Percentiles rank a stretch among this genome's conserved stretches.
Evolutionary conservation across 2,329 filamentous ascomycete genomes (phyloP).

Genomic region (Ophiocordyceps camponoti-rufipedis): DNA sequence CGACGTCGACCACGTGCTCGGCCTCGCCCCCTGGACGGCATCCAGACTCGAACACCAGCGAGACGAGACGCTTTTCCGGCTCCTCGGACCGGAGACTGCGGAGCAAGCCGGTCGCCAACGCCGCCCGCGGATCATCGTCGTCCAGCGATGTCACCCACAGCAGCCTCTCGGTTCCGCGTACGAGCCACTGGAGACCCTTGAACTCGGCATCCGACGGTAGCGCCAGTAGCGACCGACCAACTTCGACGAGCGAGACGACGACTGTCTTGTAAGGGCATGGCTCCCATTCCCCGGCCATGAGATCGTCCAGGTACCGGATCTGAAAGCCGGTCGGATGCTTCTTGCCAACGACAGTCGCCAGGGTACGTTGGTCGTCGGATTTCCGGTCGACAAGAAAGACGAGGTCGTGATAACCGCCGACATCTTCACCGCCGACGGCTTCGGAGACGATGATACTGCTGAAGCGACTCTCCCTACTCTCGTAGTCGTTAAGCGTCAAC

Average conservation of each 20-base stretch:
- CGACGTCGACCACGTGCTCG: background rate
- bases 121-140: background rate
- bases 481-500: background rate
- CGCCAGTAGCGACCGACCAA: background rate
- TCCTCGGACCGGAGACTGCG: background rate
- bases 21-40: background rate
- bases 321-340: background rate
- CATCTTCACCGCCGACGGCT: background rate
- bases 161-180: background rate
- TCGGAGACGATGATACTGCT: background rate
- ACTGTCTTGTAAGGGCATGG: background rate
- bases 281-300: background rate
- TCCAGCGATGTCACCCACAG: background rate
- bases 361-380: background rate
- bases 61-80: background rate
- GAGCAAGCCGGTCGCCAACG: background rate
- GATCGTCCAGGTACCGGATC: background rate
- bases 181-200: background rate
- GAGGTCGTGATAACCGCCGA: background rate
- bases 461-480: background rate
- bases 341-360: background rate
- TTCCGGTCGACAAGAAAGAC: background rate
- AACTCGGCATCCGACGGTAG: background rate
- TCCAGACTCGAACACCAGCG: background rate
- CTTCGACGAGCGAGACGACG: background rate